These are phyloP conservation scores for Polytrichum formosum DNA, from an alignment of 225 moss, liverwort and hornwort genomes.

Conservation along the genomic window DNA sequence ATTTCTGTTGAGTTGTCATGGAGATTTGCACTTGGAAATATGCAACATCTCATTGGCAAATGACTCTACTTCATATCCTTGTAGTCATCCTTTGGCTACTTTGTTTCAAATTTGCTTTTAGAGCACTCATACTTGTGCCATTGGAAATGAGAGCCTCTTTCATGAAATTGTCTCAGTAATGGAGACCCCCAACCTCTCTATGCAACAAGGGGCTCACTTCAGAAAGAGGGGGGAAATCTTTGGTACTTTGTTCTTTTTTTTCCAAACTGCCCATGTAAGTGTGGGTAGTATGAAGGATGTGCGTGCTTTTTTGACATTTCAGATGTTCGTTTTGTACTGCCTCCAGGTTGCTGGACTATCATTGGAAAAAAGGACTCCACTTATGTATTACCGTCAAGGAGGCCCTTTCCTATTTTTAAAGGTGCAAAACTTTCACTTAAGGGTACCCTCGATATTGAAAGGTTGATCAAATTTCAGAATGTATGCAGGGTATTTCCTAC, in stretches of 20 bases:
- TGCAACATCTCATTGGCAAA: no score
- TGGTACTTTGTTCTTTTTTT: no score
- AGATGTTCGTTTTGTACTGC: neutral
- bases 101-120: no score
- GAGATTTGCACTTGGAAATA: no score
- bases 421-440: slow-evolving; percentile 17
- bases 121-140: no score
- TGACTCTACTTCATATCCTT: no score
- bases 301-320: neutral
- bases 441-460: neutral
- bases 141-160: no score
- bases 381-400: slow-evolving; percentile 57
- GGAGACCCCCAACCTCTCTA: no score
- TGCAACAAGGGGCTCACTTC: no score
- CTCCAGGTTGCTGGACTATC: slow-evolving; percentile 48
- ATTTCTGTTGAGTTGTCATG: neutral
- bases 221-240: no score
- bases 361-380: slow-evolving; percentile 45
- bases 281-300: neutral
- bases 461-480: neutral
- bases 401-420: slow-evolving; percentile 54
- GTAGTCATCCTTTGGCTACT: no score
- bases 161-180: no score
- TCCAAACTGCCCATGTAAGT: neutral
- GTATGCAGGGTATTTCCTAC: neutral